A percentile compares a stretch with the other conserved stretches of the same genome.
Evolutionary conservation across 2,329 filamentous ascomycete genomes (phyloP).

Genomic region (Davidsoniella eucalypti): DNA sequence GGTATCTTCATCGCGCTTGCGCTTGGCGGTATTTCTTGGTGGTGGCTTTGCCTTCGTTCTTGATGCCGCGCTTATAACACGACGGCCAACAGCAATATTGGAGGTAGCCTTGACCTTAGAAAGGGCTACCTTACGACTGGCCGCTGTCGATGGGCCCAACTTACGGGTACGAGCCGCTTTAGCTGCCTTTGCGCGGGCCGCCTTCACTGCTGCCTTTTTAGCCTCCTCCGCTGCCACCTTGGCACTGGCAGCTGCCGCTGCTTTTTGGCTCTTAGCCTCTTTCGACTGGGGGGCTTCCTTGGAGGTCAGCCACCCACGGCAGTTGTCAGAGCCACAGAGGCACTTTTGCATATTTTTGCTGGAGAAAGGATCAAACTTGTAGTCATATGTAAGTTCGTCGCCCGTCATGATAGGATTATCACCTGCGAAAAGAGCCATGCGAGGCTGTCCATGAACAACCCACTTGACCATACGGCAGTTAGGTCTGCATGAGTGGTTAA

Average conservation of each 20-base stretch:
- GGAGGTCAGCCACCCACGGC: conserved; percentile 46
- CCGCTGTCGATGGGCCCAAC: too few relatives aligned
- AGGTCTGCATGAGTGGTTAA: conserved; percentile 92
- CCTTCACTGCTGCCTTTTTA: neutral
- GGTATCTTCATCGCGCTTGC: neutral
- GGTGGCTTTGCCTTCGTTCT: conserved; percentile 7
- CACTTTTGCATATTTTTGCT: conserved; percentile 52
- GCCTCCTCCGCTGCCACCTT: conserved; percentile 33
- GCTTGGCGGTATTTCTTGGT: neutral
- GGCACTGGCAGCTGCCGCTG: conserved; percentile 22
- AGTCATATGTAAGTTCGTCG: conserved; percentile 91
- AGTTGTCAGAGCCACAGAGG: conserved; percentile 46
- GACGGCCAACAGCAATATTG: neutral
- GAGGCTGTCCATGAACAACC: conserved; percentile 82
- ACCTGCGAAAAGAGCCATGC: conserved; percentile 93
- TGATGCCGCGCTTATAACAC: neutral
- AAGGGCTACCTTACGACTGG: neutral
- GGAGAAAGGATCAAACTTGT: conserved; percentile 55
- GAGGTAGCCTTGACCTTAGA: conserved; percentile 9
- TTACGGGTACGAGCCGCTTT: conserved; percentile 5
- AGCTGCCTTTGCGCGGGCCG: conserved; percentile 11
- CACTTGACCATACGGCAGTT: conserved; percentile 98
- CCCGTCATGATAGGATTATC: conserved; percentile 82
- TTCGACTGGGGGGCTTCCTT: conserved; percentile 37
- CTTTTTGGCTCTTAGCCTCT: conserved; percentile 20